Evolutionary conservation across 2,329 filamentous ascomycete genomes (phyloP), one percentile per base, ranked within the genome.

Genomic region (Knoxdaviesia proteae): DNA sequence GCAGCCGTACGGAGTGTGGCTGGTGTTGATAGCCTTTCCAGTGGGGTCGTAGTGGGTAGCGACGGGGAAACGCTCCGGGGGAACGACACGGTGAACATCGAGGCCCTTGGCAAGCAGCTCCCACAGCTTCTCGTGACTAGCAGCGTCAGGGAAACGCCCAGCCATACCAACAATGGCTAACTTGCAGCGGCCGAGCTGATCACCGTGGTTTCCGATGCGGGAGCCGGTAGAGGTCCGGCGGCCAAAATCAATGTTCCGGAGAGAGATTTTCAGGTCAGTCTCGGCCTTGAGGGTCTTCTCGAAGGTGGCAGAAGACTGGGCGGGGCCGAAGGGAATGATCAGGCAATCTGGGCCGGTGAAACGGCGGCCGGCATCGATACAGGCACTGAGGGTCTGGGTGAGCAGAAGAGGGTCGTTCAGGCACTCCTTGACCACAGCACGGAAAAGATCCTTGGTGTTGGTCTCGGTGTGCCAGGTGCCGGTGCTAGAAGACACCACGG

Each of bases 121-220:
- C 78, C 79, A 84, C 57, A 65, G 56, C 41, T 58, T 57, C n/a
- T 59, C 57, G 5, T 58, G 58, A 7, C 48, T 56, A 0, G 57
- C 57, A 4, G 56, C 58, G 5, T 63, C 63, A 1, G 64, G 62
- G 29, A 67, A 60, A 0, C 64, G 54, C 32, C 64, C 64, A 1
- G 58, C 58, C 49, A 59, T 61, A 42, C 84, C 84, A 34, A 93
- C 80, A 47, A 93, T 86, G 45, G 84, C 84, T 47, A 93, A 72
- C 58, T 86, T 87, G 54, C 74, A 71, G 51, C 71, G 60, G 9
- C 61, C 61, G 6, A 49, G 46, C 48, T 54, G 9, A 59, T 56
- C 7, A 9, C 66, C 66, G 47, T 68, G 65, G 49, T 68, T 67
- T 11, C 64, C 64, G 31, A 67, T 59, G 10, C 49, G 53, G 7